Evolutionary conservation across 257 asterid genomes (phyloP).

Genomic region (Lantana camara): DNA sequence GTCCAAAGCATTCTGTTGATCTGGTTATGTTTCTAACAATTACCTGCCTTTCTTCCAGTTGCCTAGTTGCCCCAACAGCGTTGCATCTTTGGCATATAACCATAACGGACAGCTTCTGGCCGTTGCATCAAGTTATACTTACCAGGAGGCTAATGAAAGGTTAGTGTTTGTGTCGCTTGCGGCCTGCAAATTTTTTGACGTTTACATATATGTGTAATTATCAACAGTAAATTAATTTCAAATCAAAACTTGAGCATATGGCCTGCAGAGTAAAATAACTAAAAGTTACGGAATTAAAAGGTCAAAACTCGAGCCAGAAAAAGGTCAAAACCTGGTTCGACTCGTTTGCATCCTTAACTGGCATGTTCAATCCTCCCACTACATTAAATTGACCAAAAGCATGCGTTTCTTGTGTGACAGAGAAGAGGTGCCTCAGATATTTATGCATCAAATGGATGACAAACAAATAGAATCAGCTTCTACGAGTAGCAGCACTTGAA

Average conservation of each 20-base stretch:
- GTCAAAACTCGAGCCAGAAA: no score
- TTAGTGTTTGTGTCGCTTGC: conserved; percentile 22
- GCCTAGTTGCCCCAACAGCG: conserved; percentile 58
- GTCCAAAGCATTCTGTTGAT: neutral
- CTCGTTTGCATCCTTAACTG: no score
- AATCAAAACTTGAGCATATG: no score
- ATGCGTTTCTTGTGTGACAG: conserved; percentile 46
- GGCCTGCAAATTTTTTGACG: no score
- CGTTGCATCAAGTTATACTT: conserved; percentile 72
- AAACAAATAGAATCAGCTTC: no score
- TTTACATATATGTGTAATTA: no score
- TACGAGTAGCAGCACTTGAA: neutral
- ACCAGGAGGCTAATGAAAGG: conserved; percentile 85
- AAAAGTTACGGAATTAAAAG: no score
- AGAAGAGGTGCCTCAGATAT: conserved; percentile 73
- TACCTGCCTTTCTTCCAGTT: conserved; percentile 46
- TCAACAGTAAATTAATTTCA: no score
- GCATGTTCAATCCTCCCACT: neutral
- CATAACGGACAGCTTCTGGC: conserved; percentile 70
- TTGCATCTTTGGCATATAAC: conserved; percentile 80
- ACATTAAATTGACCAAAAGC: conserved; percentile 12
- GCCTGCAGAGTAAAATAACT: no score
- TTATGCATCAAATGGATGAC: conserved; percentile 43
- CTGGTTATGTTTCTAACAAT: conserved; percentile 19
- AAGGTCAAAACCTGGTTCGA: no score